Base-by-base conservation (phyloP, 352 stramenopile species). In the Phytophthora palmivora region DNA sequence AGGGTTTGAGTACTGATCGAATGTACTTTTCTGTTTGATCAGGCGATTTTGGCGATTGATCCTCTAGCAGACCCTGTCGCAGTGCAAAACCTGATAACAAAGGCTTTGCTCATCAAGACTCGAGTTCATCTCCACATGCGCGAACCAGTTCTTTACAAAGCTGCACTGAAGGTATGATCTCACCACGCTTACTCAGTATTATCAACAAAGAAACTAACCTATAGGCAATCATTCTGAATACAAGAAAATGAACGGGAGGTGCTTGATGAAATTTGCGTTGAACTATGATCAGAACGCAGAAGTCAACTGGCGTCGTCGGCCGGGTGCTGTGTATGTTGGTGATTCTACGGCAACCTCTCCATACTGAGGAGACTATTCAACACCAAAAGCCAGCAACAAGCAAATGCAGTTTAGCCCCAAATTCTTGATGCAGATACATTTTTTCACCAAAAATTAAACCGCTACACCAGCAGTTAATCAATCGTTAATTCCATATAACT, bases 201-300 rank as follows among this genome's bases (percentile, higher is more conserved):
- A 28, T 28, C 24, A 28, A 28, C 3, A 28, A 28, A 28, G 3
- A 28, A 28, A 32, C 26, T 6, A 37, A 49, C 11, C 12, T 41
- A 18, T 47, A 10, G 14, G 18, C 33, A 42, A 36, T 58, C 6
- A 6, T 41, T 9, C 3, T 11, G 4, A 34, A 34, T 34, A 7
- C 3, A 4, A 93, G 84, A 79, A 76, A 74, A 82, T 93, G 69
- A 93, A 91, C 63, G 72, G 71, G 5, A 67, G 62, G 19, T 80
- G 79, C 7, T 58, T 93, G 33, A 87, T 93, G 77, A 93, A 93
- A 70, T 89, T 90, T 59, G 74, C 77, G 11, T 69, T 90, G 33
- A 93, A 93, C 44, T 93, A 81, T 46, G 82, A 89, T 53, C 62
- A 69, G 24, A 78, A 87, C 24, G 78, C 84, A 0, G 76, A 88